These are phyloP conservation scores for Pichia inconspicua DNA, from an alignment of 1,139 yeast species.

Conservation along the genomic window DNA sequence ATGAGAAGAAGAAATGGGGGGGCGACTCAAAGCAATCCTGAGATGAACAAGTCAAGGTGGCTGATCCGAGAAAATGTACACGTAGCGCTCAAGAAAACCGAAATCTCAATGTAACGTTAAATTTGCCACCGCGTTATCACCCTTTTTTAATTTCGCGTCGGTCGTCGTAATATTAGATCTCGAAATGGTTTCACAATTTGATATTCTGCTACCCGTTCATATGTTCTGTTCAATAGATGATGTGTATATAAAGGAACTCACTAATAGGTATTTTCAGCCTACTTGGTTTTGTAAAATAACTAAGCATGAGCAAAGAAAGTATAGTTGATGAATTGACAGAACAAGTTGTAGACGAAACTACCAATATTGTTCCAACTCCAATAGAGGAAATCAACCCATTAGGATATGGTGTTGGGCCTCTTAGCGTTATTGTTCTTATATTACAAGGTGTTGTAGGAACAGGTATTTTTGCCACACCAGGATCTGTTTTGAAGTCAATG, in stretches of 20 bases:
- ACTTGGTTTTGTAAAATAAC: background rate
- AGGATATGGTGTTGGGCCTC: conserved; percentile 32
- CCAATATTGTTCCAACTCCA: background rate
- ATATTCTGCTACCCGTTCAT: background rate
- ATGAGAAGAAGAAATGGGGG: no score
- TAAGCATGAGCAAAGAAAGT: background rate
- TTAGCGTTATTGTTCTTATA: conserved; percentile 30
- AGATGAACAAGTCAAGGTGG: background rate
- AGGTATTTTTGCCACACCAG: conserved; percentile 39
- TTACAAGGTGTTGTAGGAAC: conserved; percentile 41
- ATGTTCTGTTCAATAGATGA: background rate
- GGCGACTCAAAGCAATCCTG: background rate
- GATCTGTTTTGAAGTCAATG: conserved; percentile 30
- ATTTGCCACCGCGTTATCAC: background rate
- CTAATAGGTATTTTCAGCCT: no score
- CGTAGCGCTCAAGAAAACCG: background rate
- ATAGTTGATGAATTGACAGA: background rate
- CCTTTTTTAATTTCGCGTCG: background rate
- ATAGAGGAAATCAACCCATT: conserved; percentile 23
- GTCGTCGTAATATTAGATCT: background rate
- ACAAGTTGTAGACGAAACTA: background rate
- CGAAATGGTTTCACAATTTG: no score
- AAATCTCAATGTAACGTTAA: no score
- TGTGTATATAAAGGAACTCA: background rate
- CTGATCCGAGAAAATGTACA: background rate